A percentile compares a stretch with the other conserved stretches of the same genome.
phyloP scores from a whole-genome alignment of 2,329 filamentous ascomycete species.

The Mycosphaerelloides madeirae region DNA sequence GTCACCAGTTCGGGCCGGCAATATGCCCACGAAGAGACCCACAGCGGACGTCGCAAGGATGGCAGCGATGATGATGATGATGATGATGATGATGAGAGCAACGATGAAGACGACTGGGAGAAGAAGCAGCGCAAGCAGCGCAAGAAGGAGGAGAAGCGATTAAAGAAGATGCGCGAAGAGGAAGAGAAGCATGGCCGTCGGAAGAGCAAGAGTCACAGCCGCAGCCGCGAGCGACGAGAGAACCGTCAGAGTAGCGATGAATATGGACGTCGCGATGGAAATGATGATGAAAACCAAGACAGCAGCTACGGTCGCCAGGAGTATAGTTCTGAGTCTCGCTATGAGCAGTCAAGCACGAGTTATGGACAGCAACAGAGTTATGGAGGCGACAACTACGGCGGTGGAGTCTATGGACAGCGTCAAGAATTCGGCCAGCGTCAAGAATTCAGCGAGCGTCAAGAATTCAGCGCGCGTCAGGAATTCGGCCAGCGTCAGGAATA shows the following conservation, averaged over 20 bases:
- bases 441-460: conserved; percentile 3
- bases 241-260: conserved; percentile 10
- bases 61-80: conserved; percentile 32
- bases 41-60: conserved; percentile 27
- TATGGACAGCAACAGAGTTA: conserved; percentile 15
- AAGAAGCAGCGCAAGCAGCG: conserved; percentile 38
- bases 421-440: conserved; percentile 3
- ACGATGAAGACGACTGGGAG: conserved; percentile 39
- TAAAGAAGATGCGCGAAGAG: conserved; percentile 23
- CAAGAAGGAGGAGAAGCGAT: conserved; percentile 26
- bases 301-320: conserved; percentile 21
- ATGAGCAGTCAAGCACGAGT: conserved; percentile 13
- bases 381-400: conserved; percentile 15
- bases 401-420: conserved; percentile 10
- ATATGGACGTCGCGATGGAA: conserved; percentile 6
- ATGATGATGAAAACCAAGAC: conserved; percentile 14
- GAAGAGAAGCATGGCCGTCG: conserved; percentile 18
- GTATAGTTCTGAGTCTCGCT: conserved; percentile 18
- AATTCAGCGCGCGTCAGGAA: conserved; percentile 7
- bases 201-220: conserved; percentile 3
- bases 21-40: conserved; percentile 23
- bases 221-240: conserved; percentile 15
- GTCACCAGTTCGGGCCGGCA: conserved; percentile 24
- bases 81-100: conserved; percentile 28
- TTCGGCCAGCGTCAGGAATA: conserved; percentile 2